A percentile compares a stretch with the other conserved stretches of the same genome.
Conservation (phyloP, 352 stramenopile genomes). For the Globisporangium parvum region DNA sequence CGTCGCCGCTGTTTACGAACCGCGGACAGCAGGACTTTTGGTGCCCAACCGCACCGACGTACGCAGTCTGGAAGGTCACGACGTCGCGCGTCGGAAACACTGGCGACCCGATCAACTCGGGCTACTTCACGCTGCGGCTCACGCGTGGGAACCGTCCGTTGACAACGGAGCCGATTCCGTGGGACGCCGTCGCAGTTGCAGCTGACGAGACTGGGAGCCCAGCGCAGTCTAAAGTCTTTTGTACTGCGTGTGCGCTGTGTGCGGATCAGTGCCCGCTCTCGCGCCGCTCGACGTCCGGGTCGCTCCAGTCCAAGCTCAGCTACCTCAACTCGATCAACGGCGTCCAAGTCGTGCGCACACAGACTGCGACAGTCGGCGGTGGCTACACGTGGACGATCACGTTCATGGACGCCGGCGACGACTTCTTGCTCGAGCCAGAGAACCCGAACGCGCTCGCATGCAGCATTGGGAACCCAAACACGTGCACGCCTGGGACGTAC, state of each 20-base stretch:
- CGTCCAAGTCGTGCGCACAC: constrained; percentile 73
- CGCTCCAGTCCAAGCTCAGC: constrained; percentile 67
- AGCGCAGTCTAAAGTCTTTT: constrained; percentile 51
- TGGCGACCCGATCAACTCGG: constrained; percentile 32
- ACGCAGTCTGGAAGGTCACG: constrained; percentile 54
- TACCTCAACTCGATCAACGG: constrained; percentile 41
- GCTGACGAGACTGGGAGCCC: constrained; percentile 63
- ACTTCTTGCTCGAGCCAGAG: constrained; percentile 56
- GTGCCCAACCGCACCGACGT: constrained; percentile 45
- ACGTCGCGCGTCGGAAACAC: constrained; percentile 20
- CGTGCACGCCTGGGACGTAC: constrained; percentile 27
- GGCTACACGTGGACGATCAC: constrained; percentile 88
- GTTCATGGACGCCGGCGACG: constrained; percentile 82
- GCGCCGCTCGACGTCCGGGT: constrained; percentile 49
- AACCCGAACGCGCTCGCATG: constrained; percentile 20
- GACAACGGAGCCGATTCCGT: constrained; percentile 85
- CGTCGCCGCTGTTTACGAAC: constrained; percentile 60
- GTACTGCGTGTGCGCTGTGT: constrained; percentile 38
- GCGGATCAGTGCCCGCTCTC: constrained; percentile 27
- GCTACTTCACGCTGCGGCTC: constrained; percentile 54
- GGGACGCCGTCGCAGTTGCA: constrained; percentile 86
- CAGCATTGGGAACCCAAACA: constrained; percentile 9
- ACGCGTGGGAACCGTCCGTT: constrained; percentile 36
- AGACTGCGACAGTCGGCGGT: constrained; percentile 26
- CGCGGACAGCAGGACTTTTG: constrained; percentile 56